phyloP scores from a whole-genome alignment of 371 early-diverging fungal species.

The Quaeritorhiza haematococci region DNA sequence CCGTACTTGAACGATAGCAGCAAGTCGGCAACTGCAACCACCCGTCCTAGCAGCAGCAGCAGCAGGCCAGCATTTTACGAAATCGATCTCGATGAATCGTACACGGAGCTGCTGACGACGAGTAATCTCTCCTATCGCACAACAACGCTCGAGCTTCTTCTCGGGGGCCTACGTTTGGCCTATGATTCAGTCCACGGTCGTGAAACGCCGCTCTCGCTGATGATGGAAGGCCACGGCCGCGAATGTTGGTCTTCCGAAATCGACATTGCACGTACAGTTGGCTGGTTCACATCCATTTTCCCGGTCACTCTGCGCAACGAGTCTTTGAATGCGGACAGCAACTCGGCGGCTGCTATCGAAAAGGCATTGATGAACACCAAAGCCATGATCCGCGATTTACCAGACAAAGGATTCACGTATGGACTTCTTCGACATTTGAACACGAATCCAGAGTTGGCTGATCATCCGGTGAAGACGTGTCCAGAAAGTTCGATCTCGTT shows the following conservation, averaged over 20 bases:
- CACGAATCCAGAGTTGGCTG: background rate
- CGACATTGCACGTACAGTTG: conserved; percentile 18
- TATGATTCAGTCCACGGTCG: too few relatives aligned
- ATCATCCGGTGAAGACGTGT: too few relatives aligned
- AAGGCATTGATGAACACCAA: conserved; percentile 7
- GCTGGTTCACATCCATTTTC: conserved; percentile 24
- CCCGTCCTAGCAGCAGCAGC: too few relatives aligned
- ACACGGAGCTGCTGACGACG: conserved; percentile 1
- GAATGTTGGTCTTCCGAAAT: conserved; percentile 8
- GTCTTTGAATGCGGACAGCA: too few relatives aligned
- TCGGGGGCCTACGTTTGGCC: conserved; percentile 13
- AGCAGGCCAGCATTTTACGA: too few relatives aligned
- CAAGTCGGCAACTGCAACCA: too few relatives aligned
- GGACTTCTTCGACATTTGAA: conserved; percentile 7
- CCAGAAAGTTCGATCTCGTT: conserved; percentile 8
- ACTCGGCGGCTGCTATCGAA: background rate
- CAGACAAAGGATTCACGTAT: conserved; percentile 12
- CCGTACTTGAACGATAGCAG: too few relatives aligned
- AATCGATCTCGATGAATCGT: too few relatives aligned
- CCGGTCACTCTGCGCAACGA: conserved; percentile 10
- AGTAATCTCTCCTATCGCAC: conserved; percentile 5
- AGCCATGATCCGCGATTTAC: conserved; percentile 7
- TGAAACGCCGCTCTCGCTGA: conserved; percentile 4
- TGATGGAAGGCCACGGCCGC: conserved; percentile 23
- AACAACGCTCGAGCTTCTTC: conserved; percentile 9